Evolutionary conservation across 805 yeast genomes (phyloP).

Genomic region (Ogataea kodamae): DNA sequence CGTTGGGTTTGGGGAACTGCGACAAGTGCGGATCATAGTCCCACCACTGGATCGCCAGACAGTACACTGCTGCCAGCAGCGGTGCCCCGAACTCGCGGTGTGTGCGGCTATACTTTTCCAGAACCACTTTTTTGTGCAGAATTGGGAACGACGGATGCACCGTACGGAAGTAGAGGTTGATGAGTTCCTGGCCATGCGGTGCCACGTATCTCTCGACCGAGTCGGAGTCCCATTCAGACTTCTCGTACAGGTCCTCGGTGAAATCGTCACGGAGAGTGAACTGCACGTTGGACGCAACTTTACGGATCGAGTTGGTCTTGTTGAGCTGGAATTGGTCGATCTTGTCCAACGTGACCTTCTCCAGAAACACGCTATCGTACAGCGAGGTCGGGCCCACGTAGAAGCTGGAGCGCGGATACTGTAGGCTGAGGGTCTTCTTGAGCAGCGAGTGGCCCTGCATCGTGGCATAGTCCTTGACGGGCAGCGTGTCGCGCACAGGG

Average conservation of each 20-base stretch:
- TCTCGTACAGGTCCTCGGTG: conserved; percentile 61
- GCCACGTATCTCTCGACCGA: conserved; percentile 79
- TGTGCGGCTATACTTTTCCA: conserved; percentile 87
- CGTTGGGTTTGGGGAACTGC: conserved; percentile 76
- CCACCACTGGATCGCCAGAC: conserved; percentile 93
- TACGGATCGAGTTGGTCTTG: conserved; percentile 63
- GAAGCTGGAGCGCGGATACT: conserved; percentile 86
- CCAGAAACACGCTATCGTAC: conserved; percentile 69
- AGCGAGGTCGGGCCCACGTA: conserved; percentile 86
- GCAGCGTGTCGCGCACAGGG: conserved; percentile 50
- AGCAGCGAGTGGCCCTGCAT: conserved; percentile 62
- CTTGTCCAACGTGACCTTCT: conserved; percentile 59
- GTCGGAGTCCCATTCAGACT: conserved; percentile 76
- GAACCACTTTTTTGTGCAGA: conserved; percentile 82
- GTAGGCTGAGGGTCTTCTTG: conserved; percentile 69
- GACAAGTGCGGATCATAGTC: conserved; percentile 76
- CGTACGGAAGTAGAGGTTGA: conserved; percentile 76
- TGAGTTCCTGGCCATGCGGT: conserved; percentile 85
- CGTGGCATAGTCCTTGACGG: conserved; percentile 63
- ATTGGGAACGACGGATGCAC: conserved; percentile 92
- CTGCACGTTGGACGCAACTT: conserved; percentile 72
- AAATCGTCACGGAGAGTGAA: conserved; percentile 81
- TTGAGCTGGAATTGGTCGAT: conserved; percentile 79
- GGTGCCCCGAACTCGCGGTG: conserved; percentile 93
- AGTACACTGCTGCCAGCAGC: conserved; percentile 83